A percentile compares a stretch with the other conserved stretches of the same genome.
These are phyloP conservation scores for Papiliotrema fonsecae DNA, from an alignment of 1,284 basidiomycete species.

Conservation along the genomic window DNA sequence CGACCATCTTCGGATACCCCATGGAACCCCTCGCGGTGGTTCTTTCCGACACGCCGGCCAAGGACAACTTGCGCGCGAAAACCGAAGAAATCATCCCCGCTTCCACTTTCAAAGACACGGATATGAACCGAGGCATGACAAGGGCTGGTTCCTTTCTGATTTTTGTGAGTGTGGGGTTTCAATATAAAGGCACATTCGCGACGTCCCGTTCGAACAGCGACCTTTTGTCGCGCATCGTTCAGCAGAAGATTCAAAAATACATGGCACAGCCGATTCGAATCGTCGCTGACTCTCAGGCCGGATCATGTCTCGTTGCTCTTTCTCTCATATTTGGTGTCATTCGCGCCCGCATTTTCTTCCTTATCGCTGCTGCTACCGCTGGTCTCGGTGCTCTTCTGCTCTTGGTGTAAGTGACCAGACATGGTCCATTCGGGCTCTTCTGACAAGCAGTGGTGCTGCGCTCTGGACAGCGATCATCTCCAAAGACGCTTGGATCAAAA, in stretches of 20 bases:
- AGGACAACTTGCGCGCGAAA: constrained; percentile 24
- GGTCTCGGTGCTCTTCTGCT: constrained; percentile 27
- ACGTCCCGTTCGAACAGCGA: too few species aligned
- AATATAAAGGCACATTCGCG: too few species aligned
- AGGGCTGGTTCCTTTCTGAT: constrained; percentile 37
- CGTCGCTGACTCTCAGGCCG: constrained; percentile 27
- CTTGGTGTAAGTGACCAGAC: constrained; percentile 30
- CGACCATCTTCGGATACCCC: constrained; percentile 39
- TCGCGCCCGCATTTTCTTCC: constrained; percentile 40
- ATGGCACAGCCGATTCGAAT: too few species aligned
- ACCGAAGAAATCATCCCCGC: constrained; percentile 28
- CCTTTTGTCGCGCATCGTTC: neutral
- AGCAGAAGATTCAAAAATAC: too few species aligned
- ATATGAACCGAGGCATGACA: constrained; percentile 31
- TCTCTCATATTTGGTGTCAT: constrained; percentile 43
- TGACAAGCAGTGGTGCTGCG: constrained; percentile 35
- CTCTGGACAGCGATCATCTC: constrained; percentile 46
- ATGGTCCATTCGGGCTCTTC: neutral
- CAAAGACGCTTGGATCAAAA: constrained; percentile 36
- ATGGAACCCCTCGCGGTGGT: constrained; percentile 40
- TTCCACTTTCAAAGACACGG: constrained; percentile 31
- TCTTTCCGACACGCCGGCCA: constrained; percentile 36
- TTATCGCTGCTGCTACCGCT: constrained; percentile 39
- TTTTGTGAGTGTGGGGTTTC: constrained; percentile 31
- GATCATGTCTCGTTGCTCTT: constrained; percentile 29